Conservation (phyloP, 2,329 filamentous ascomycete genomes). For the Zopfia rhizophila region DNA sequence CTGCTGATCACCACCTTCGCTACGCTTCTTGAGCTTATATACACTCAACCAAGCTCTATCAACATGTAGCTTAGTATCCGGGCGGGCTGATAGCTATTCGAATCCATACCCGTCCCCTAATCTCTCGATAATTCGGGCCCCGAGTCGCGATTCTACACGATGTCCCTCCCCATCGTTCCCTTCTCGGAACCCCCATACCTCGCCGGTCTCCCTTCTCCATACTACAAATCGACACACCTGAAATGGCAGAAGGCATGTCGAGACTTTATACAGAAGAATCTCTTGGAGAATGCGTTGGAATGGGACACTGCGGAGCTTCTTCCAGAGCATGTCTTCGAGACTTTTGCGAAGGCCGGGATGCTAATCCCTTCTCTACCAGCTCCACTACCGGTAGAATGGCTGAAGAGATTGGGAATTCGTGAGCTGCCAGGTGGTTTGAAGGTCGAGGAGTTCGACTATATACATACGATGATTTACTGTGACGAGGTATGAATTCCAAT, state of each 20-base stretch:
- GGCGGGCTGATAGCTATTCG: no score
- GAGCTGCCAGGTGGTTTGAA: constrained; percentile 73
- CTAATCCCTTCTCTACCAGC: constrained; percentile 75
- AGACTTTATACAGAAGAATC: constrained; percentile 71
- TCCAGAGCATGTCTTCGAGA: constrained; percentile 70
- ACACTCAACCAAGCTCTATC: no score
- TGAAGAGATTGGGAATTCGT: constrained; percentile 72
- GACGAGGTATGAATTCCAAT: constrained; percentile 65
- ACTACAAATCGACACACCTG: constrained; percentile 73
- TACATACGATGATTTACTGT: constrained; percentile 75
- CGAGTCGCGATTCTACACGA: no score
- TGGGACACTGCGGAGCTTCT: constrained; percentile 75
- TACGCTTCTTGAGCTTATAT: no score
- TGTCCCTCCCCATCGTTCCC: constrained; percentile 59
- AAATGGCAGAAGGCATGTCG: constrained; percentile 75
- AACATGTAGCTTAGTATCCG: no score
- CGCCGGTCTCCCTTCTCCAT: constrained; percentile 74
- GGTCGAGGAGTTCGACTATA: constrained; percentile 78
- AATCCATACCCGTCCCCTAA: no score
- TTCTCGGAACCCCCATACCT: constrained; percentile 81
- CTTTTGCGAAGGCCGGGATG: constrained; percentile 74
- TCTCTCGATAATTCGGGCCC: no score
- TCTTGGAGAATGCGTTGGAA: constrained; percentile 71
- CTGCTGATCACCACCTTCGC: no score
- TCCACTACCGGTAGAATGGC: constrained; percentile 74